phyloP scores from a whole-genome alignment of 139 green algal genomes.

The Chlamydomonas eustigma region DNA sequence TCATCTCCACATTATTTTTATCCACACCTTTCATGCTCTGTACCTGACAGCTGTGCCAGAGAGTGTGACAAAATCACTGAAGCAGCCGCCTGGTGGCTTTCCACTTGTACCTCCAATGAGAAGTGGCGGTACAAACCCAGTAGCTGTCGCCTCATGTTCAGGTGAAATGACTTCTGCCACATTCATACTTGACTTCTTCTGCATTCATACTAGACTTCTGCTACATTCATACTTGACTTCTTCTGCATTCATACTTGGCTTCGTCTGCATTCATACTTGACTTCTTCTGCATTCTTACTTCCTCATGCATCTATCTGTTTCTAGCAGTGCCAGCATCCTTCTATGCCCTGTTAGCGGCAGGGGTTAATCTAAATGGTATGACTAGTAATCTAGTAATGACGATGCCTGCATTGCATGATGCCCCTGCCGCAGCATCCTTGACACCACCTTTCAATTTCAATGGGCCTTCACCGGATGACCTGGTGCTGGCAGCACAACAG shows the following conservation, averaged over 20 bases:
- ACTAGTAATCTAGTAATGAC: neutral
- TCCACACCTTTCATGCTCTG: neutral
- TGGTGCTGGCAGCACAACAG: constrained; percentile 40
- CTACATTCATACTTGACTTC: too few species aligned
- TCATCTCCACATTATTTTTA: too few species aligned
- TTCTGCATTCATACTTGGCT: too few species aligned
- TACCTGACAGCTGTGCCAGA: constrained; percentile 22
- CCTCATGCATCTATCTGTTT: too few species aligned
- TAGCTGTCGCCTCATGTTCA: neutral
- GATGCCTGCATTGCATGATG: constrained; percentile 5
- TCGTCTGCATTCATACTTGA: too few species aligned
- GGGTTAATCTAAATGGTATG: too few species aligned
- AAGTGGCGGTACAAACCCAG: neutral
- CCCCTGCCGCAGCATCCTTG: neutral
- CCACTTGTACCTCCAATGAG: constrained; percentile 18
- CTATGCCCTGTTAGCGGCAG: too few species aligned
- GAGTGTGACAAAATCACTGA: constrained; percentile 13
- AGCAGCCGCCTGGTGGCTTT: constrained; percentile 16
- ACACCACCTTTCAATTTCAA: constrained; percentile 38
- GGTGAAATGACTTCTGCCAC: too few species aligned
- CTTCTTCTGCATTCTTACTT: too few species aligned
- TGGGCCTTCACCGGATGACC: constrained; percentile 67
- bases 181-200: too few species aligned
- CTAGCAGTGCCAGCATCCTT: too few species aligned
- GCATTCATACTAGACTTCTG: too few species aligned